Conservation (phyloP, 2,329 filamentous ascomycete species). For the Pestalotiopsis sp. region DNA sequence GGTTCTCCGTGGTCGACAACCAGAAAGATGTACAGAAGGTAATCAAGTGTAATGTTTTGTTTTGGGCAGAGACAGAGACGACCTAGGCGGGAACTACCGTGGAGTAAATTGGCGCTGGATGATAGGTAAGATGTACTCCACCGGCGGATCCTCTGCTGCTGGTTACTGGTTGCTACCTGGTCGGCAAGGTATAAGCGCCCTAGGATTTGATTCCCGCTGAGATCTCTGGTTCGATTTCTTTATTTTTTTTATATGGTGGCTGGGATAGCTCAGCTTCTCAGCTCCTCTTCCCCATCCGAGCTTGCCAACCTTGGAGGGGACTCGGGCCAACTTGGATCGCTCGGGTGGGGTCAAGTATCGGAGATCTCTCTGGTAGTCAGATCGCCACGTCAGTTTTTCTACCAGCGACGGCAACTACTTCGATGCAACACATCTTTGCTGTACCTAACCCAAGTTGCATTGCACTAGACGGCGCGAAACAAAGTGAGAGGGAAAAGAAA, state of each 20-base stretch:
- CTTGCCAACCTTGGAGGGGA: not conserved
- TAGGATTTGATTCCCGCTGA: not conserved
- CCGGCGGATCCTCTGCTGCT: not conserved
- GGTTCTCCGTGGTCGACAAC: not conserved
- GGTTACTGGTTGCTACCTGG: not conserved
- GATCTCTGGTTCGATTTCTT: not conserved
- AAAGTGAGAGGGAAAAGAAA: not conserved
- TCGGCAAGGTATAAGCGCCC: not conserved
- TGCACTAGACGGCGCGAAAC: not conserved
- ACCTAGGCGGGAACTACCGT: constrained; percentile 6
- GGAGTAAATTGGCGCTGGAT: constrained; percentile 1
- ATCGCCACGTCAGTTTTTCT: constrained; percentile 11
- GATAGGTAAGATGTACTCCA: not conserved
- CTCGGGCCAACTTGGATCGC: constrained; percentile 3
- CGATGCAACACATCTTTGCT: not conserved
- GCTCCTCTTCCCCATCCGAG: constrained; percentile 8
- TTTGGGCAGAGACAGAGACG: not conserved
- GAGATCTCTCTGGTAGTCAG: constrained; percentile 6
- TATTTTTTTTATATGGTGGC: constrained; percentile 8
- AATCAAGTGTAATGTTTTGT: constrained; percentile 8
- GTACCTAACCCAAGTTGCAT: not conserved
- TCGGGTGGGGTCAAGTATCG: constrained; percentile 2
- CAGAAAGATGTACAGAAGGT: not conserved
- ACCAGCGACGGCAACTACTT: not conserved
- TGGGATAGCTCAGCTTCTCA: constrained; percentile 9